Base-by-base conservation (phyloP, 148 eudicot species). In the Silene latifolia region DNA sequence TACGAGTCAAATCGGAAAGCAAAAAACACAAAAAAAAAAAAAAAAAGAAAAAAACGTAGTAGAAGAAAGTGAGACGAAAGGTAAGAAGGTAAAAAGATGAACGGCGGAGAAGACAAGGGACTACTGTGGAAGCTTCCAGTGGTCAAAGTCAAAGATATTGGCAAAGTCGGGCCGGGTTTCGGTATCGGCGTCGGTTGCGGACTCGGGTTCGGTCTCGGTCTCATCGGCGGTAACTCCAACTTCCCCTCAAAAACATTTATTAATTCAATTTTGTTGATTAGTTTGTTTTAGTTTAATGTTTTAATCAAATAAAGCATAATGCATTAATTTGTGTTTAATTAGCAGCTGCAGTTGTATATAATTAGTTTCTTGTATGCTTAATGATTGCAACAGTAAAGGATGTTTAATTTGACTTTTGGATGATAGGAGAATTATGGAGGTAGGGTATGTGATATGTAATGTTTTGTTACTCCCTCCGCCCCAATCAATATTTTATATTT, bases 151-250 rank as follows among this genome's bases (percentile, higher is more conserved):
- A 82, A 77, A n/a, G 81, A 87, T 13, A 47, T 88, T 29, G 96
- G 96, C 18, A 87, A 81, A 59, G 47, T 88, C 44, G 96, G 92
- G 1, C 96, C 96, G 21, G 90, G 77, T 80, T 90, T 90, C 46
- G 92, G 89, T 44, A 14, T 86, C 12, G 88, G 88, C 0, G 81
- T 78, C 5, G 88, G 88, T 15, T 85, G 88, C 25, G 88, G 88
- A 76, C 47, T 87, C 42, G 96, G 96, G 19, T 84, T 90, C 53
- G 96, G 88, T 42, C 11, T 88, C 21, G 96, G 96, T 9, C 80
- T 90, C 67, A 53, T 90, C 56, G 96, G 96, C 47, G 96, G 92
- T 89, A 81, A 47, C 0, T 32, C 35, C 35, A 32, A 32, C 5
- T 32, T 32, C 35, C 35, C 35, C 29, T 27, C 1, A 27, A 2